phyloP scores from a whole-genome alignment of 305 asterid genomes.

The Withania somnifera region DNA sequence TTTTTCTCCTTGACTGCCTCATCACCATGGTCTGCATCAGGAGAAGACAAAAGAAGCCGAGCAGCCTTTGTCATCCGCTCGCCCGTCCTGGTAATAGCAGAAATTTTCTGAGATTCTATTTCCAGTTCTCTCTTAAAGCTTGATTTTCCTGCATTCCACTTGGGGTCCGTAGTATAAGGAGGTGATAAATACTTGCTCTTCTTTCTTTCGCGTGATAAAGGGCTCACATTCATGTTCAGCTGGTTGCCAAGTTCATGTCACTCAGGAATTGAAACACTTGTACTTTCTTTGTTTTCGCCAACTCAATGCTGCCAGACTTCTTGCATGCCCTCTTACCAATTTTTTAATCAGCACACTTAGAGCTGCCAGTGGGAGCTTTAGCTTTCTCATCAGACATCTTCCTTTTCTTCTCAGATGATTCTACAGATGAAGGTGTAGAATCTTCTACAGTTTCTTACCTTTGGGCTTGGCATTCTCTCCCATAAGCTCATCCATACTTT shows the following conservation, averaged over 20 bases:
- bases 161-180: slow-evolving; percentile 45
- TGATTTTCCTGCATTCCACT: slow-evolving; percentile 12
- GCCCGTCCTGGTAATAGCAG: slow-evolving; percentile 19
- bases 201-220: slow-evolving; percentile 67
- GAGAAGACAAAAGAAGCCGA: slow-evolving; percentile 17
- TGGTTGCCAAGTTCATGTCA: neutral
- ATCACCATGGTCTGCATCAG: slow-evolving; percentile 3
- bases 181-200: slow-evolving; percentile 75
- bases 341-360: no score
- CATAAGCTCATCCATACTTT: slow-evolving; percentile 62
- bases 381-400: neutral
- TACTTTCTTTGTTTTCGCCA: neutral
- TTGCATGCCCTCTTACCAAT: neutral
- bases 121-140: slow-evolving; percentile 20
- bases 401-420: neutral
- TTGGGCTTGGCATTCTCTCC: slow-evolving; percentile 13
- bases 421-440: neutral
- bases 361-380: no score
- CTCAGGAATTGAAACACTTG: neutral
- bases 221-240: neutral
- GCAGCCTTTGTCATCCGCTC: slow-evolving; percentile 26
- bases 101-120: slow-evolving; percentile 17
- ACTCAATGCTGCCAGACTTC: neutral
- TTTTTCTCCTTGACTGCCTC: neutral
- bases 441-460: slow-evolving; percentile 5